Conservation (phyloP, 306 rosid species). For the Acacia melanoxylon region DNA sequence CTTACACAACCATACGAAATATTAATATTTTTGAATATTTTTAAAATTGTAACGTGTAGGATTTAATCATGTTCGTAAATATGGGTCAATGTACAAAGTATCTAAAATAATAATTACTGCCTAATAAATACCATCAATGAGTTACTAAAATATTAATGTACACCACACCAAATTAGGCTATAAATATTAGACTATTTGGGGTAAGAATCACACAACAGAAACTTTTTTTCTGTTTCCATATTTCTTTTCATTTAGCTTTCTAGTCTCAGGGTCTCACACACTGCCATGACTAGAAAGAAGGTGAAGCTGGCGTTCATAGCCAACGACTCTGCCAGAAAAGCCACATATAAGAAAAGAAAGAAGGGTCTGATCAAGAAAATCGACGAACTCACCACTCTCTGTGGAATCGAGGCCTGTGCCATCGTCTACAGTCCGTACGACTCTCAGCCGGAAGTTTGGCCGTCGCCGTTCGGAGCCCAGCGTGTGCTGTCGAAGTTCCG, state of each 20-base stretch:
- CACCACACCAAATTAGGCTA: not conserved
- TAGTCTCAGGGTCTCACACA: not conserved
- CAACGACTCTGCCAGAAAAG: constrained; percentile 48
- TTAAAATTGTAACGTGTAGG: not conserved
- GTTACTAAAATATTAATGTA: not conserved
- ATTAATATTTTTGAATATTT: too few relatives aligned
- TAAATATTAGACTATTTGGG: constrained; percentile 19
- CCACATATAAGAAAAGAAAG: constrained; percentile 55
- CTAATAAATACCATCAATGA: constrained; percentile 3
- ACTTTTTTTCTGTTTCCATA: not conserved
- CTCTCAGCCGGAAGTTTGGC: constrained; percentile 57
- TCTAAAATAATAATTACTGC: not conserved
- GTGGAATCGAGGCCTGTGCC: constrained; percentile 50
- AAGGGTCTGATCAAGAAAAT: constrained; percentile 50
- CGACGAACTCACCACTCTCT: constrained; percentile 47
- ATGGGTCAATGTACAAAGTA: not conserved
- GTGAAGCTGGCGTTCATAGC: constrained; percentile 49
- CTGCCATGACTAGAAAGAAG: constrained; percentile 49
- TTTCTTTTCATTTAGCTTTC: not conserved
- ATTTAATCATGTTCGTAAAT: not conserved
- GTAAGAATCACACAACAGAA: not conserved
- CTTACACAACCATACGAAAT: not conserved
- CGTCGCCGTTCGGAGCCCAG: constrained; percentile 37
- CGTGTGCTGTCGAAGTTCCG: constrained; percentile 34
- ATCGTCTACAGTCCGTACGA: constrained; percentile 47